Percentiles rank a stretch among this genome's conserved stretches.
phyloP scores from a whole-genome alignment of 1,139 yeast genomes.

The Geotrichum australiense region DNA sequence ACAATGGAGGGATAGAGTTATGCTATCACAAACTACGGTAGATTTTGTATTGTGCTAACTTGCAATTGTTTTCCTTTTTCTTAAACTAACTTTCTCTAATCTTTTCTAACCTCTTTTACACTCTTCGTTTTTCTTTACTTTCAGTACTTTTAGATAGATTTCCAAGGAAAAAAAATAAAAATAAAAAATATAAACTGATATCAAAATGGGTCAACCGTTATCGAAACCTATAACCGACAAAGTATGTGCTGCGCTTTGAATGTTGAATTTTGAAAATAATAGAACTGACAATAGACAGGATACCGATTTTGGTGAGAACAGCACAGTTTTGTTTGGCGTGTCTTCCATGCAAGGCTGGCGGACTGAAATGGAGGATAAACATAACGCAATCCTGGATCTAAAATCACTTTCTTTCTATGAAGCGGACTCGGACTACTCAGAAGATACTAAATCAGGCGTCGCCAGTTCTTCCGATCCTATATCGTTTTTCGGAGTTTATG shows the following conservation, averaged over 20 bases:
- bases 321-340: conserved; percentile 66
- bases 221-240: conserved; percentile 65
- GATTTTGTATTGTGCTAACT: too few species aligned
- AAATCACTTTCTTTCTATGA: conserved; percentile 6
- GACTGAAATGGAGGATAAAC: conserved; percentile 97
- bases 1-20: too few species aligned
- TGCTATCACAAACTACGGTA: too few species aligned
- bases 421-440: conserved; percentile 3
- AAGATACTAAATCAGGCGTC: not conserved
- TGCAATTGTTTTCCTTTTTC: too few species aligned
- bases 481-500: conserved; percentile 90
- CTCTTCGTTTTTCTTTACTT: too few species aligned
- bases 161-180: too few species aligned
- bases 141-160: too few species aligned
- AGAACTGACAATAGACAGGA: conserved; percentile 34
- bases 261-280: not conserved
- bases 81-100: too few species aligned
- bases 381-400: conserved; percentile 62
- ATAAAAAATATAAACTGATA: too few species aligned
- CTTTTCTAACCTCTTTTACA: too few species aligned
- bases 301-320: conserved; percentile 65
- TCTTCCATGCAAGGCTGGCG: conserved; percentile 99
- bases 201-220: conserved; percentile 63
- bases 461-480: conserved; percentile 33
- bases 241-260: too few species aligned